Conservation (phyloP, 371 early-diverging fungal species). For the Synchytrium microbalum region DNA sequence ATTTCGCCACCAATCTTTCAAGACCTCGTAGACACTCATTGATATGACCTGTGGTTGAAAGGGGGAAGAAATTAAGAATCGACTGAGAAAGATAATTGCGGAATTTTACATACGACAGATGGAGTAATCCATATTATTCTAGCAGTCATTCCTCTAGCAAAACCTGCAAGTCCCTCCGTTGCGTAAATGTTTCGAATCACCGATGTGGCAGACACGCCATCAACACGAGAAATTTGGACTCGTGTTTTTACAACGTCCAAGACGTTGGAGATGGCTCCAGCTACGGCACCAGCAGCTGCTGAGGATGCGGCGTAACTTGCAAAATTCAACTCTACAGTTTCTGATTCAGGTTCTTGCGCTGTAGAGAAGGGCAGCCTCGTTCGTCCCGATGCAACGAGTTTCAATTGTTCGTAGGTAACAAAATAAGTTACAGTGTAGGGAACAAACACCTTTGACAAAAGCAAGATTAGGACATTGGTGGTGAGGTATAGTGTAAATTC, state of each 20-base stretch:
- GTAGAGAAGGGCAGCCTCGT: not conserved
- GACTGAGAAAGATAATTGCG: too few relatives aligned
- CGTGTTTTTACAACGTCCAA: conserved; percentile 79
- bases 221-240: conserved; percentile 58
- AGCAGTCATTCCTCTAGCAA: conserved; percentile 55
- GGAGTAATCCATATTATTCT: conserved; percentile 67
- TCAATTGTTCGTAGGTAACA: conserved; percentile 66
- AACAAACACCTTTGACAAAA: conserved; percentile 7
- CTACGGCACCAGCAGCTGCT: conserved; percentile 49
- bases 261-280: conserved; percentile 56
- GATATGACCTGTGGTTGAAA: conserved; percentile 14
- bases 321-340: conserved; percentile 29
- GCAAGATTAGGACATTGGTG: conserved; percentile 8
- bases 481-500: conserved; percentile 27
- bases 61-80: conserved; percentile 20
- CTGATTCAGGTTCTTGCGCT: not conserved
- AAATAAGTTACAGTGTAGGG: conserved; percentile 64
- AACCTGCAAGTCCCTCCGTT: conserved; percentile 55
- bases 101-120: conserved; percentile 34
- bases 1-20: conserved; percentile 36
- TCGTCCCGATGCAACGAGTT: conserved; percentile 29
- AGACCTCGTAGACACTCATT: conserved; percentile 66
- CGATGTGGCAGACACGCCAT: conserved; percentile 19
- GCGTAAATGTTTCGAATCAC: conserved; percentile 51
- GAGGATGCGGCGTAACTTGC: conserved; percentile 51